Evolutionary conservation across 305 asterid genomes (phyloP), one percentile per base, ranked within the genome.

Genomic region (Fraxinus sp.): DNA sequence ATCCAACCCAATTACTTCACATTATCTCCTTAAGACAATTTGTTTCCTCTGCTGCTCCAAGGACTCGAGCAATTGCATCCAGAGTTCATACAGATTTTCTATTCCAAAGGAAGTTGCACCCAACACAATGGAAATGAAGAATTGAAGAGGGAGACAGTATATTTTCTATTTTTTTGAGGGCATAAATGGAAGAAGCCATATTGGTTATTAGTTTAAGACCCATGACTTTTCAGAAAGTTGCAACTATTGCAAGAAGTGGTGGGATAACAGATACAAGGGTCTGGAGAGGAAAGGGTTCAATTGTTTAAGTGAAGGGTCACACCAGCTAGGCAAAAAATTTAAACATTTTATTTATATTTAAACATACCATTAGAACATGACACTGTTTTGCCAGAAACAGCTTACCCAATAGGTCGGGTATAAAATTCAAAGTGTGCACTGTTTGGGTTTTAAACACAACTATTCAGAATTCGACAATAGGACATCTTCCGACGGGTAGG

Each of bases 41-140:
- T 55, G 66, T 55, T n/a, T 16, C 24, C 66, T 55, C 24, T 55
- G 18, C 22, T 55, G 24, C 66, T n/a, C 26, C 24, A 5, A 55
- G 66, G 66, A 55, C 26, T 55, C 57, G 26, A n/a, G 66, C 57
- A 13, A 46, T 55, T 16, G 24, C 26, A 16, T 16, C 66, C 26
- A 5, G 8, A 55, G 22, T 10, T 33, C 36, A 3, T 35, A 24
- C 35, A n/a, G 28, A 26, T 14, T 79, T 64, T 79, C 5, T 32
- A 13, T 1, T 36, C 62, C 28, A 33, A 64, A 32, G 66, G 18
- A 35, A 36, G 76, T 62, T 37, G 6, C 59, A 62, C 76, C 76
- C n/a, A 64, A 82, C 77, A 66, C 22, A 49, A 7, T 85, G 46
- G 66, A 49, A 79, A 18, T 55, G 24, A 55, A 55, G 66, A 16